Base-by-base conservation (phyloP, 164 flowering plant genomes). In the Macadamia tetraphylla region DNA sequence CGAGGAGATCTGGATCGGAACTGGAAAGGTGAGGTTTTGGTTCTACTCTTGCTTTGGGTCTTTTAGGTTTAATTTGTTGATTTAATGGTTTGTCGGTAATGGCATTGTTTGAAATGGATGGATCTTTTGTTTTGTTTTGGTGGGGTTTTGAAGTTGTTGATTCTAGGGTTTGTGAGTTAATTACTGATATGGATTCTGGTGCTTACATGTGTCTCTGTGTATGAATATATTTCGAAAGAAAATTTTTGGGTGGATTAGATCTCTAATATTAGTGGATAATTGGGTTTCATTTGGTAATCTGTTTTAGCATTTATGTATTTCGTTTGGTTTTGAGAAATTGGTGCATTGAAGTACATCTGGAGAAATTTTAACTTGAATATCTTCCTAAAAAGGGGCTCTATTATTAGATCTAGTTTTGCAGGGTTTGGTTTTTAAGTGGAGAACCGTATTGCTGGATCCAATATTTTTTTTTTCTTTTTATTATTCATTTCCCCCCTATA, bases 1-100 rank as follows among this genome's bases (percentile, higher is more conserved):
- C 83, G 49, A n/a, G 63, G 65, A 66, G 86, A 82, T 83, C 86
- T 79, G 81, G 90, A 85, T 81, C 88, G 74, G 65, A 82, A 82
- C 64, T 67, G 78, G 44, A 75, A 63, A 82, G 94, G 90, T 84
- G 58, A 63, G 79, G 35, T 63, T 30, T 56, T 31, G 11, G 48
- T 53, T 18, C 65, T 23, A 53, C 60, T 56, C 1, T n/a, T 29
- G n/a, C 64, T 18, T 73, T 62, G 23, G 29, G 63, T 0, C 44
- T 60, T 46, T 1, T 65, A 58, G 15, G 31, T 56, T 12, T 58
- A 70, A 51, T 53, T 62, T 69, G 13, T 52, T 58, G 59, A 9
- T 42, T 57, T 52, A 59, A 29, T 3, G 9, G 18, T 5, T 57
- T 42, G 17, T 52, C 3, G 57, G 6, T 52, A 13, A 17, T 17